These are phyloP conservation scores for Mortierella sp. DNA, from an alignment of 371 early-diverging fungal species.

Conservation along the genomic window DNA sequence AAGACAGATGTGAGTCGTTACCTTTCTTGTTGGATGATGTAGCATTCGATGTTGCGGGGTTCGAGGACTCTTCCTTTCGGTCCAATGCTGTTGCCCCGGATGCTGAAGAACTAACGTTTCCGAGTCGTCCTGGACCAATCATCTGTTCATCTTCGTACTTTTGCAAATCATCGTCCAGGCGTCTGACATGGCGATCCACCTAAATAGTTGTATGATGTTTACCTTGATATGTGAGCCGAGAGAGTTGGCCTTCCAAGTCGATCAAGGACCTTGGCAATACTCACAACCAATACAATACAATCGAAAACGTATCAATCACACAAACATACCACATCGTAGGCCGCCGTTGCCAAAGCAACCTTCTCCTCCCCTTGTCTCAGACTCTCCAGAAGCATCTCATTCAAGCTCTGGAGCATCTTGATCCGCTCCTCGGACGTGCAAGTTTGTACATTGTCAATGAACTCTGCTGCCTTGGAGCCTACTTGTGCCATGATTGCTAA, in stretches of 20 bases:
- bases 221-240: too few species aligned
- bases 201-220: slow-evolving; percentile 49
- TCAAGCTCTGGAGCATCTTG: slow-evolving; percentile 68
- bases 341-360: slow-evolving; percentile 88
- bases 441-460: slow-evolving; percentile 63
- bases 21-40: slow-evolving; percentile 39
- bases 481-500: slow-evolving; percentile 71
- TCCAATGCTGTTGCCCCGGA: slow-evolving; percentile 27
- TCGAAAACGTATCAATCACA: too few species aligned
- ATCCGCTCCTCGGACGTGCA: slow-evolving; percentile 66
- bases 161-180: slow-evolving; percentile 89
- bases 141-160: slow-evolving; percentile 92
- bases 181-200: slow-evolving; percentile 92
- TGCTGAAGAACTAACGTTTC: slow-evolving; percentile 20
- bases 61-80: slow-evolving; percentile 50
- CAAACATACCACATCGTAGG: slow-evolving; percentile 88
- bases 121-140: slow-evolving; percentile 66
- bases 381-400: slow-evolving; percentile 71
- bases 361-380: slow-evolving; percentile 93
- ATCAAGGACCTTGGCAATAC: too few species aligned
- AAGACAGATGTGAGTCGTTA: neutral
- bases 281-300: too few species aligned
- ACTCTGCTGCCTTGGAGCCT: slow-evolving; percentile 65
- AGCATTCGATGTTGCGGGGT: slow-evolving; percentile 13
- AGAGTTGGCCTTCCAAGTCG: too few species aligned